Evolutionary conservation across 208 protist species (phyloP).

Genomic region (Leishmania amazonensis): DNA sequence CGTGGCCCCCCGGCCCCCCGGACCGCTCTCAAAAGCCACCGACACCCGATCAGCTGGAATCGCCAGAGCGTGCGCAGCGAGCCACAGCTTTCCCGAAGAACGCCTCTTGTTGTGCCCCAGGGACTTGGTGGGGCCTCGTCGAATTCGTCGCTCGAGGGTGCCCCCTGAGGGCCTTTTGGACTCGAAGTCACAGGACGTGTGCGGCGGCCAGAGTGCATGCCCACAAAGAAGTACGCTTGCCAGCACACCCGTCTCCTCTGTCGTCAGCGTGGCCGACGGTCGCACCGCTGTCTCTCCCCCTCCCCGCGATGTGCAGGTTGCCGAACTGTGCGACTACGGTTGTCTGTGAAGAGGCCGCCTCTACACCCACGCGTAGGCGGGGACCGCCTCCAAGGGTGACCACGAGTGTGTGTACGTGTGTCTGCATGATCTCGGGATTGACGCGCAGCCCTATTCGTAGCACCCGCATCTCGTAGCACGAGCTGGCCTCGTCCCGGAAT

Average conservation of each 20-base stretch:
- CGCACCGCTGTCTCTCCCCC: neutral
- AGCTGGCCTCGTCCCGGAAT: neutral
- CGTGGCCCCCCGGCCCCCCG: too few relatives aligned
- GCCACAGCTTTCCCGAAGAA: neutral
- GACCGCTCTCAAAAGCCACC: neutral
- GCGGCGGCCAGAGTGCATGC: neutral
- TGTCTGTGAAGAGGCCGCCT: neutral
- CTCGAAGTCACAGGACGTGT: neutral
- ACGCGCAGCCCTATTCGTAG: neutral
- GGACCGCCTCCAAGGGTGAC: neutral
- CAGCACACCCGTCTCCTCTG: neutral
- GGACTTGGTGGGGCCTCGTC: neutral
- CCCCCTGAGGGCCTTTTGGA: neutral
- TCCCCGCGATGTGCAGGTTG: neutral
- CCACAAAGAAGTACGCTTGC: neutral
- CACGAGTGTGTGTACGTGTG: neutral
- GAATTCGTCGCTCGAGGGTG: neutral
- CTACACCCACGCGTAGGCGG: neutral
- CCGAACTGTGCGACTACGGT: neutral
- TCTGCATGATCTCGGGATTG: neutral
- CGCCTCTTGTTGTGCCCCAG: neutral
- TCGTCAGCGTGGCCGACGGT: neutral
- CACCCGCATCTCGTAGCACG: neutral
- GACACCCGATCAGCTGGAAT: neutral
- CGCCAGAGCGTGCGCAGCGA: neutral